These are phyloP conservation scores for Tuber melanosporum DNA, from an alignment of 495 filamentous ascomycete genomes.

Conservation along the genomic window DNA sequence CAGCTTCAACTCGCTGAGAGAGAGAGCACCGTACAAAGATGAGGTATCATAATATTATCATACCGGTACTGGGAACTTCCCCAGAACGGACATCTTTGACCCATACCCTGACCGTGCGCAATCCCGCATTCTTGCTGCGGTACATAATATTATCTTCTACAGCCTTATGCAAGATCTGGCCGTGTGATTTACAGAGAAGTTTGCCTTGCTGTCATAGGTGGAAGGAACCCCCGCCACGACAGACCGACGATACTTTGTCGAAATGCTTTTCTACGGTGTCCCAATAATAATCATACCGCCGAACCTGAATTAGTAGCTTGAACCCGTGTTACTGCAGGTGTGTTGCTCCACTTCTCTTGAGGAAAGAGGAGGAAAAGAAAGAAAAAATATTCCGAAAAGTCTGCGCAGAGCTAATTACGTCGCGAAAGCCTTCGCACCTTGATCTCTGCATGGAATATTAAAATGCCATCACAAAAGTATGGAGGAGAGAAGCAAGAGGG, in stretches of 20 bases:
- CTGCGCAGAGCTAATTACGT: conserved; percentile 10
- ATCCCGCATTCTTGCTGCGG: background rate
- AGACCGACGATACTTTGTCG: background rate
- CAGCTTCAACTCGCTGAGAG: background rate
- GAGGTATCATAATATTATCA: background rate
- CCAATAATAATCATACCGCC: background rate
- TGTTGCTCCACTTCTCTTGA: background rate
- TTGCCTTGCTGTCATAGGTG: background rate
- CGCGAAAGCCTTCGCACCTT: conserved; percentile 36
- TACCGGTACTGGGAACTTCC: background rate
- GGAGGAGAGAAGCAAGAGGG: background rate
- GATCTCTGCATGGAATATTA: conserved; percentile 24
- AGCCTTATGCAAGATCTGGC: background rate
- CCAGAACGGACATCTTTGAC: background rate
- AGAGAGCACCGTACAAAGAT: background rate
- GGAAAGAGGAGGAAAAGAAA: background rate
- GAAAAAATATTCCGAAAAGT: background rate
- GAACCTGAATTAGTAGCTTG: background rate
- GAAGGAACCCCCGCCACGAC: background rate
- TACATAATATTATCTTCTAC: background rate
- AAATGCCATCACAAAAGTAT: background rate
- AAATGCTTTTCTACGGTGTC: background rate
- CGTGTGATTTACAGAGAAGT: background rate
- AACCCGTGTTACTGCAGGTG: background rate
- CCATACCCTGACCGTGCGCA: background rate